phyloP scores from a whole-genome alignment of 1,139 yeast genomes.

The Debaryomyces robertsiae region DNA sequence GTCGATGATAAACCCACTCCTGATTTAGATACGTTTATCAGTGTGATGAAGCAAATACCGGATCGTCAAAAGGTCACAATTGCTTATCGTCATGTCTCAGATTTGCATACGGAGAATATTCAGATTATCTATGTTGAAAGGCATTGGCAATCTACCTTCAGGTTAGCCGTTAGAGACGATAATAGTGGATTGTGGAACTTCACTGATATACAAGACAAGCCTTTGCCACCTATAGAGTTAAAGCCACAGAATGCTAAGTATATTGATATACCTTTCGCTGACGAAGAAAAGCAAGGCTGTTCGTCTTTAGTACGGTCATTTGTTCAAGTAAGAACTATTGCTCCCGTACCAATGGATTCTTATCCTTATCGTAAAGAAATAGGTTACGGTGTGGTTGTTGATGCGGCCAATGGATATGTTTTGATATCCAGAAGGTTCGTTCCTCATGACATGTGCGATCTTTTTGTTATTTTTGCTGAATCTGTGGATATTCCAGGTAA shows the following conservation, averaged over 20 bases:
- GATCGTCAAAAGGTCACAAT: conserved; percentile 75
- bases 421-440: conserved; percentile 76
- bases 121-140: conserved; percentile 73
- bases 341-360: conserved; percentile 77
- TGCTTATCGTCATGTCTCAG: conserved; percentile 76
- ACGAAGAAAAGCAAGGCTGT: conserved; percentile 47
- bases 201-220: conserved; percentile 61
- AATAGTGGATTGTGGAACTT: conserved; percentile 88
- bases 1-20: conserved; percentile 76
- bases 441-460: conserved; percentile 84
- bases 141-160: conserved; percentile 79
- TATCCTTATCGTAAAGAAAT: conserved; percentile 61
- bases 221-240: conserved; percentile 51
- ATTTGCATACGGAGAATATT: conserved; percentile 71
- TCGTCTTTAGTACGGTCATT: conserved; percentile 55
- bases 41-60: conserved; percentile 76
- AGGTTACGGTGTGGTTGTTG: conserved; percentile 80
- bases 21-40: conserved; percentile 71
- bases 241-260: conserved; percentile 67
- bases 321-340: conserved; percentile 65
- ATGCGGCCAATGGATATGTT: conserved; percentile 77
- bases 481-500: conserved; percentile 79
- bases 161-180: conserved; percentile 78
- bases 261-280: conserved; percentile 67
- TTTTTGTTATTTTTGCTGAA: conserved; percentile 80